Base-by-base conservation (phyloP, 306 rosid species). In the Benincasa hispida region DNA sequence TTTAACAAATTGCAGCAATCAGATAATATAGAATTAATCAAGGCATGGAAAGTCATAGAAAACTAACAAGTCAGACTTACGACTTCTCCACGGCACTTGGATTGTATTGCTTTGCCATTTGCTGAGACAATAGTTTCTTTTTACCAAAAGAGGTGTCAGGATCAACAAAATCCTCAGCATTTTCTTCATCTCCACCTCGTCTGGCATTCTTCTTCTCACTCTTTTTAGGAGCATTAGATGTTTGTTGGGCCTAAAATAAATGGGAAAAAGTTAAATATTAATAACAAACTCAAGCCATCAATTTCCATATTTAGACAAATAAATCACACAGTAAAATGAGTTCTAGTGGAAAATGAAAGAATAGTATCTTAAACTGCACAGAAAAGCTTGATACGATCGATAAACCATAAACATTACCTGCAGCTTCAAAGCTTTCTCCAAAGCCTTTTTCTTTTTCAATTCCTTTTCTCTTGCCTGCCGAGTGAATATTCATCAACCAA, bases 381-480 rank as follows among this genome's bases (percentile, higher is more conserved):
- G 19, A 19, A 27, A 57, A 34, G 12, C 0, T 10, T 56, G 15
- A 27, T 24, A 27, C 10, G 5, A 17, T 48, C 27, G 10, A 9
- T n/a, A 14, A 32, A 15, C 9, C 15, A 10, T n/a, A 14, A 27
- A 14, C 9, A 10, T 79, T 70, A 93, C 98, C 97, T 91, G 92
- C 30, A 82, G 77, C 84, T 87, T 89, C 14, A 88, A 91, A 77
- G 94, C 93, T 81, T 91, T 90, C 85, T 91, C 96, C 0, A 79
- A 79, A 58, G 89, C 90, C 34, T 94, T 94, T 77, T 89, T 87
- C 85, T 83, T 90, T 69, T 91, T 94, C 89, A 94, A 76, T 86
- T 89, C 95, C 63, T 94, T 94, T 88, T 91, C 98, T 70, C 93
- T 90, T 10, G 97, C 98, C 98, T 91, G 83, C 81, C 86, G 81